Evolutionary conservation across 306 rosid species (phyloP).

Genomic region (Abrus pulchellus): DNA sequence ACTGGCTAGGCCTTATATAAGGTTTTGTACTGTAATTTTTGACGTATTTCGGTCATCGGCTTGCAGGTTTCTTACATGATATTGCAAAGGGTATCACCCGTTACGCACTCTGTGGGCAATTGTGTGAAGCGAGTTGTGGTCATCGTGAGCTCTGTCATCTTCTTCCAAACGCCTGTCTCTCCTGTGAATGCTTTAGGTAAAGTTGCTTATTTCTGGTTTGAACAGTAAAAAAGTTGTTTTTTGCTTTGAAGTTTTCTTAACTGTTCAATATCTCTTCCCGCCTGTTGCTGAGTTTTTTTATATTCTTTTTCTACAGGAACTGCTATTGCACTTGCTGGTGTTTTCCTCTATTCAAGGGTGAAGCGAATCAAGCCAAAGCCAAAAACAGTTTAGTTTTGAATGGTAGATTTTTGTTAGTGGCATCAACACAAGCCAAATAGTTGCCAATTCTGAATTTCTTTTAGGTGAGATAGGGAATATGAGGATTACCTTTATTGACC

Average conservation of each 20-base stretch:
- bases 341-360: constrained; percentile 93
- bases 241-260: constrained; percentile 30
- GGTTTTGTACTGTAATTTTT: not conserved
- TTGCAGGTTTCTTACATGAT: constrained; percentile 98
- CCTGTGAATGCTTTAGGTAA: constrained; percentile 87
- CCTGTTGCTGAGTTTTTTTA: constrained; percentile 25
- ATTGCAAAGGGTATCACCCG: constrained; percentile 98
- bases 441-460: constrained; percentile 51
- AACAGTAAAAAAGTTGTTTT: not conserved
- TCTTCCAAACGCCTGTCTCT: constrained; percentile 89
- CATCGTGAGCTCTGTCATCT: constrained; percentile 96
- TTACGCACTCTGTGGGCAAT: constrained; percentile 96
- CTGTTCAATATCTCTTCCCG: not conserved
- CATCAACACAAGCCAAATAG: constrained; percentile 35
- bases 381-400: constrained; percentile 66
- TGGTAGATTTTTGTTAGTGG: constrained; percentile 51
- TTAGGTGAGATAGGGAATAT: constrained; percentile 62
- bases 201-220: constrained; percentile 44
- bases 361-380: constrained; percentile 92
- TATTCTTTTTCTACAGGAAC: constrained; percentile 70
- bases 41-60: constrained; percentile 40
- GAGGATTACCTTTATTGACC: constrained; percentile 34
- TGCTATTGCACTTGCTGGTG: constrained; percentile 89
- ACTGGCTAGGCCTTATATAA: not conserved
- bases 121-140: constrained; percentile 99